Evolutionary conservation across 169 alveolate genomes (phyloP), one percentile per base, ranked within the genome.

Genomic region (Condylostoma magnum): DNA sequence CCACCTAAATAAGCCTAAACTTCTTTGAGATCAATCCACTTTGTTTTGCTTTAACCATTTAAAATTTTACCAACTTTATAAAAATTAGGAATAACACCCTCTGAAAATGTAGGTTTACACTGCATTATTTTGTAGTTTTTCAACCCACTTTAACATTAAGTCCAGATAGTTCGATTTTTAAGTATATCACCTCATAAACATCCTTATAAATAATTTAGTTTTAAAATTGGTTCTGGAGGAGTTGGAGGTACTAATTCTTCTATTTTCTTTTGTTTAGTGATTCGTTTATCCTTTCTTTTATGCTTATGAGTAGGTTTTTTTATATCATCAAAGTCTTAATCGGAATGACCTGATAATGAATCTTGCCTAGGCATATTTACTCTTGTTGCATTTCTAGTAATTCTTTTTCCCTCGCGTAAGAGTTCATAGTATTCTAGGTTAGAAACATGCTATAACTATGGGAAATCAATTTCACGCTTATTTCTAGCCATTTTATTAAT

Each of bases 181-280:
- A 34, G 56, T 18, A 38, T 28, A 15, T 15, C 31, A 22, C 71
- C 71, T 8, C 27, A 60, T 20, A 60, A 52, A 60, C 71, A 60
- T 6, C 71, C 71, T 12, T 38, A 15, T 36, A 60, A 41, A 41
- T 15, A 60, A 15, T 27, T 60, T n/a, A 60, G 12, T 60, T 60
- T 60, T 10, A 41, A 6, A n/a, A n/a, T 38, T 10, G 36, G 56
- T 2, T 60, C 71, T n/a, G 71, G 71, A 8, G 71, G 71, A n/a
- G 56, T 18, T 10, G 71, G 71, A 18, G 58, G 58, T 25, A 60
- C 71, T 1, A 60, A 12, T 2, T 36, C 71, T 18, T 60, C 71
- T 31, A 10, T 22, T n/a, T 60, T 60, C 22, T 41, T 15, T 34
- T 60, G 36, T 28, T 60, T 60, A 1, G 10, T 18, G 27, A 28